Base-by-base conservation (phyloP, 352 stramenopile species). In the Phytophthora citricola region DNA sequence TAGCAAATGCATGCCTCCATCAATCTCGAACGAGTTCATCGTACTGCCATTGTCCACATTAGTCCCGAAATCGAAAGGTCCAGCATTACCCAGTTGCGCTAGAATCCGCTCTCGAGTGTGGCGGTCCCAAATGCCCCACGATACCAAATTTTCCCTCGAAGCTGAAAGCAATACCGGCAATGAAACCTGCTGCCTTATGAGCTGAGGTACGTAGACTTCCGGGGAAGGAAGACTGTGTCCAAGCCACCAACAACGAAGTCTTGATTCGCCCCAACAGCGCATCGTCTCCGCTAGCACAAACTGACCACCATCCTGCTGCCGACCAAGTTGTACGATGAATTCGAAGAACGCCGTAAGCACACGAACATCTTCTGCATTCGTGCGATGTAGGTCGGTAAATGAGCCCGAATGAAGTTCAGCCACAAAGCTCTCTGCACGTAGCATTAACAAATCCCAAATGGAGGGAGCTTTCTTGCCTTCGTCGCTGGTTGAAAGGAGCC, bases 81-180 rank as follows among this genome's bases (percentile, higher is more conserved):
- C 24, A 11, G 26, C 20, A 36, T 58, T 49, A n/a, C 57, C 69
- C 51, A 77, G 58, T 9, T 78, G 67, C 9, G 66, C 56, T 29
- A 92, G 41, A 64, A 92, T 73, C 55, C 83, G 74, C 15, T 92
- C 79, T 17, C 81, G 76, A 17, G 50, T 75, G 45, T 79, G 74
- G 1, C 81, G 78, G 50, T 91, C 81, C 12, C 69, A 61, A 36
- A 92, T 73, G 2, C 81, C 81, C 81, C 81, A 92, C 0, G 79
- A 83, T n/a, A 91, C 84, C 0, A 92, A 53, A 31, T 90, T 84
- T 66, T 92, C 84, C 6, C 81, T 76, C 8, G 84, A 90, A 24
- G 84, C 81, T 12, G 62, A 65, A 43, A 83, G 67, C n/a, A 92
- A 55, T 38, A 57, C 67, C 3, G 69, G 49, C 5, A 92, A 59